A percentile compares a stretch with the other conserved stretches of the same genome.
These are phyloP conservation scores for Melastoma malabathricum DNA, from an alignment of 345 rosid genomes.

Conservation along the genomic window DNA sequence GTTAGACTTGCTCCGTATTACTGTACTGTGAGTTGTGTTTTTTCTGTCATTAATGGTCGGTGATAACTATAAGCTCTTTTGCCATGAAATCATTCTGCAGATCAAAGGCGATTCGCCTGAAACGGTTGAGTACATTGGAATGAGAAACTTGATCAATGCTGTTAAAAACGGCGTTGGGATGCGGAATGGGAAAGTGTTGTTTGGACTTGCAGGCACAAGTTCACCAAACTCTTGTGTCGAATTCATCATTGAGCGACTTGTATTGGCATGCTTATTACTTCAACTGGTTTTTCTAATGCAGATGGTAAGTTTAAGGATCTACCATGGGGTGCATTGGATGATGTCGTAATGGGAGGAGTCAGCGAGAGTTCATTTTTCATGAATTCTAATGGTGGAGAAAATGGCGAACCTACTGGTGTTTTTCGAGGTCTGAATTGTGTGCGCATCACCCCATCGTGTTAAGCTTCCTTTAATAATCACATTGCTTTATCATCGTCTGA, in stretches of 20 bases:
- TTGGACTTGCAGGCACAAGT: constrained; percentile 55
- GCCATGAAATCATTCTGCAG: constrained; percentile 23
- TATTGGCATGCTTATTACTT: no score
- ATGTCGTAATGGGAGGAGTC: constrained; percentile 97
- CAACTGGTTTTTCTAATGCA: constrained; percentile 9
- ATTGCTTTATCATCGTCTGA: neutral
- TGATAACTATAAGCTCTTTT: neutral
- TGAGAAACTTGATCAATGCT: constrained; percentile 79
- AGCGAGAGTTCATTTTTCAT: constrained; percentile 66
- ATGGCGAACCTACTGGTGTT: constrained; percentile 54
- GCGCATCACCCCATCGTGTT: constrained; percentile 2
- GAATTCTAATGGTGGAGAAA: constrained; percentile 61
- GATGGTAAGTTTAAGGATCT: constrained; percentile 57
- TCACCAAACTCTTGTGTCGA: neutral
- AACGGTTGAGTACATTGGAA: constrained; percentile 72
- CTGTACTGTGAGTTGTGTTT: no score
- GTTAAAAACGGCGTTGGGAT: constrained; percentile 58
- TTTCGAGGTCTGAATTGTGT: constrained; percentile 61
- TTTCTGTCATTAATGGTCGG: no score
- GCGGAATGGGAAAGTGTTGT: constrained; percentile 57
- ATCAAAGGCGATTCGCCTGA: constrained; percentile 96
- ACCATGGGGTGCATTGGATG: constrained; percentile 94
- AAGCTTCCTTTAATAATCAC: neutral
- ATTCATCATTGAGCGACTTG: neutral
- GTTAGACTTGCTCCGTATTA: constrained; percentile 9